These are phyloP conservation scores for Cymodocea nodosa DNA, from an alignment of 116 monocot genomes.

Conservation along the genomic window DNA sequence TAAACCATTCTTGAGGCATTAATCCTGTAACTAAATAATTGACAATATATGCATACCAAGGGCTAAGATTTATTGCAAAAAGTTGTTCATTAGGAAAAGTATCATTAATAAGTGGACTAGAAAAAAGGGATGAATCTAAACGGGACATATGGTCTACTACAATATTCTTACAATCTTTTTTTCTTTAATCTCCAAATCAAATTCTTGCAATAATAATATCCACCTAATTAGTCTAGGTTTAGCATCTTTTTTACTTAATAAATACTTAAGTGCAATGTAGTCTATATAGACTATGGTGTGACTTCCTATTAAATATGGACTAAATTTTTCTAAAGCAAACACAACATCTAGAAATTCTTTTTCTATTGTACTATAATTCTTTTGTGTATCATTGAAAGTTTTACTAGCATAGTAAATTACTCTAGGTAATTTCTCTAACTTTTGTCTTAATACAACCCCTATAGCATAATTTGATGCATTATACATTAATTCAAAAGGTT, in stretches of 20 bases:
- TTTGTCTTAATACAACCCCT: neutral
- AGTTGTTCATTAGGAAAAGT: neutral
- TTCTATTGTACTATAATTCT: neutral
- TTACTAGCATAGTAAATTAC: constrained; percentile 3
- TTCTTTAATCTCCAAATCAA: neutral
- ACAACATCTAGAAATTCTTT: constrained; percentile 3
- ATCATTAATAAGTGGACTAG: neutral
- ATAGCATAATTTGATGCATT: neutral
- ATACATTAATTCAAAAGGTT: constrained; percentile 6
- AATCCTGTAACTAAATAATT: neutral
- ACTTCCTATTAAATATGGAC: neutral
- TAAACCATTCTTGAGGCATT: neutral
- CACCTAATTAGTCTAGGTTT: neutral
- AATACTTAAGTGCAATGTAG: neutral
- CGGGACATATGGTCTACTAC: neutral
- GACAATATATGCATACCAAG: neutral
- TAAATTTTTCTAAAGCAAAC: constrained; percentile 2
- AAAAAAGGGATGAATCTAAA: neutral
- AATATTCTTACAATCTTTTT: neutral
- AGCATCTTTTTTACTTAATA: neutral
- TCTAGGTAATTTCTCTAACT: neutral
- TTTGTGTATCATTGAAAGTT: neutral
- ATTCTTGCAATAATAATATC: neutral
- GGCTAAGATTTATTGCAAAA: neutral
- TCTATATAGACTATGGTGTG: constrained; percentile 1